Evolutionary conservation across 2,329 filamentous ascomycete genomes (phyloP).

Genomic region (Neonectria faginata): DNA sequence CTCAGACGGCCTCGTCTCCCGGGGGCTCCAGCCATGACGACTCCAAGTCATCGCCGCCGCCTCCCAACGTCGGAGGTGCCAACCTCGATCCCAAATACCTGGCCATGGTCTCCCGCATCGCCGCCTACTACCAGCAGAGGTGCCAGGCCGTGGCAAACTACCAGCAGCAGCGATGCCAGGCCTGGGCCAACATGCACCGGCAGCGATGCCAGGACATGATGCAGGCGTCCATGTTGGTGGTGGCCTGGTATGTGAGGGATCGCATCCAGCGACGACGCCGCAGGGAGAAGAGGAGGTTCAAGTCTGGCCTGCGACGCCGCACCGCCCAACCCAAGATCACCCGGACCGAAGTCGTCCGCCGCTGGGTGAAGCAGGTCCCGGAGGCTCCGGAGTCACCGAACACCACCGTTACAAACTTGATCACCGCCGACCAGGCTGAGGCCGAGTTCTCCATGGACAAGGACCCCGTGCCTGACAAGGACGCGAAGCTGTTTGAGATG

Average conservation of each 20-base stretch:
- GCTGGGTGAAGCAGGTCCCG: slow-evolving; percentile 58
- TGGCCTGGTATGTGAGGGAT: slow-evolving; percentile 63
- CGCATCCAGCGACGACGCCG: slow-evolving; percentile 58
- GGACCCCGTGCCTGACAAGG: slow-evolving; percentile 55
- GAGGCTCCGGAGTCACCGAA: slow-evolving; percentile 50
- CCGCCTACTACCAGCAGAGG: slow-evolving; percentile 61
- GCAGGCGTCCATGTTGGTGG: slow-evolving; percentile 61
- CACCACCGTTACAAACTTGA: slow-evolving; percentile 38
- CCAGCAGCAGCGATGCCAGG: slow-evolving; percentile 61
- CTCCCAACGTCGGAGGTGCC: slow-evolving; percentile 38
- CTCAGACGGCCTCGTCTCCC: slow-evolving; percentile 39
- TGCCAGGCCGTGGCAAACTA: slow-evolving; percentile 60
- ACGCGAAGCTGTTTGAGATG: slow-evolving; percentile 57
- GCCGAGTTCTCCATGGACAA: slow-evolving; percentile 56
- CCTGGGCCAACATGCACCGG: slow-evolving; percentile 60
- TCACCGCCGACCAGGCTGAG: slow-evolving; percentile 53
- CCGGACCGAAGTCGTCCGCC: slow-evolving; percentile 56
- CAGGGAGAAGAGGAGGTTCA: slow-evolving; percentile 56
- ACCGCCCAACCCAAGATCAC: slow-evolving; percentile 50
- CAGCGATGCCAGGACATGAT: slow-evolving; percentile 62
- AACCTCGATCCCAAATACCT: slow-evolving; percentile 57
- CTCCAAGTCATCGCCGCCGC: slow-evolving; percentile 40
- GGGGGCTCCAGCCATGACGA: slow-evolving; percentile 35
- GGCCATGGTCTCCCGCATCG: slow-evolving; percentile 61
- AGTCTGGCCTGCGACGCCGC: slow-evolving; percentile 52